Conservation (phyloP, 2,329 filamentous ascomycete genomes). For the Pezicula rhizophila region DNA sequence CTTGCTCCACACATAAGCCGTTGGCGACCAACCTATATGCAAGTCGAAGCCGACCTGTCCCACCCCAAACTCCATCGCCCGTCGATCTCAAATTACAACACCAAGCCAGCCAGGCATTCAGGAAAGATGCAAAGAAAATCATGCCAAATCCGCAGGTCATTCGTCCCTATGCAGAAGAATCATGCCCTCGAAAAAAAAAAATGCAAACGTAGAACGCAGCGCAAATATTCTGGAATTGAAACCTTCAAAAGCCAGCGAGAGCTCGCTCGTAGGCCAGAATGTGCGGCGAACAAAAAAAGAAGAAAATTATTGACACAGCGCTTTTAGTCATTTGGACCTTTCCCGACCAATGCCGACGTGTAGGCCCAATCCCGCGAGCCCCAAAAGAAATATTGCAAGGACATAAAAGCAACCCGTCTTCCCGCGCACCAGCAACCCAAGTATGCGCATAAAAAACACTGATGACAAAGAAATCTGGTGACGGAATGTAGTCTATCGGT, state of each 20-base stretch:
- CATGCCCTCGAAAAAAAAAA: background rate
- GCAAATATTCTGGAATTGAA: background rate
- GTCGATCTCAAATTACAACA: constrained; percentile 20
- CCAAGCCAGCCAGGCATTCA: constrained; percentile 24
- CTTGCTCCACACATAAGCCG: constrained; percentile 7
- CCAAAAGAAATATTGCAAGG: constrained; percentile 21
- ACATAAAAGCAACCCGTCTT: constrained; percentile 25
- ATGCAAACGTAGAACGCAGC: constrained; percentile 1
- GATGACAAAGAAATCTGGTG: constrained; percentile 26
- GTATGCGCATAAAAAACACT: constrained; percentile 23
- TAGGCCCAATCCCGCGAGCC: constrained; percentile 21
- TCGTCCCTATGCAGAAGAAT: background rate
- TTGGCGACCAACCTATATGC: constrained; percentile 16
- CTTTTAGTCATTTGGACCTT: constrained; percentile 20
- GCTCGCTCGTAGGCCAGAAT: constrained; percentile 7
- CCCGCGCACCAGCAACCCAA: constrained; percentile 22
- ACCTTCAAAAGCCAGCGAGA: constrained; percentile 4
- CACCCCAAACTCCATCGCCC: background rate
- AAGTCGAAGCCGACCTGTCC: background rate
- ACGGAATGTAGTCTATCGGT: constrained; percentile 28
- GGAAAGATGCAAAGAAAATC: constrained; percentile 1
- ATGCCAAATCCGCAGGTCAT: background rate
- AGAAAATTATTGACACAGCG: constrained; percentile 25
- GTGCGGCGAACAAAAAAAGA: constrained; percentile 15
- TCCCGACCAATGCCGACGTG: constrained; percentile 14